Base-by-base conservation (phyloP, 106 monocot species). In the Phalaenopsis equestris region DNA sequence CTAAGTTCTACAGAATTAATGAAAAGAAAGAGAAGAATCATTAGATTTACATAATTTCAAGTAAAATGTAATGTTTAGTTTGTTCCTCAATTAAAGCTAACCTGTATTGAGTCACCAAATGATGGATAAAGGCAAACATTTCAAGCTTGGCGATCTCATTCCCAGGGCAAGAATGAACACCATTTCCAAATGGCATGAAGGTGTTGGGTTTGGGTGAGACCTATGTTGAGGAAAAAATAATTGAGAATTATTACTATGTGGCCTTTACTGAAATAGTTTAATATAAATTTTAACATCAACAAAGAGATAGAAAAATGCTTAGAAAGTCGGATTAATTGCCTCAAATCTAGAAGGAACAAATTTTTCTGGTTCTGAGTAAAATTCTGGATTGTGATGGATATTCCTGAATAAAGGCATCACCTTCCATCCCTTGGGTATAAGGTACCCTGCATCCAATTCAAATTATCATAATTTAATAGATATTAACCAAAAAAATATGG, bases 381-480 rank as follows among this genome's bases (percentile, higher is more conserved):
- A 96, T 9, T 96, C 85, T 7, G 90, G 84, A 74, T 86, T 90
- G 82, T 91, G 91, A 88, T 96, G 96, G 68, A 96, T 93, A 86
- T 88, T 96, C 86, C 96, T 88, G 88, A 96, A 96, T 56, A 93
- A 55, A 57, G 96, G 93, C 96, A 96, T 88, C 75, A 96, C 96
- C 74, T 96, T 96, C 96, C 96, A 96, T 15, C 96, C 96, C 75
- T 93, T 95, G 8, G 96, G 96, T 67, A 96, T 96, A n/a, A 91
- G 86, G 47, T 84, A 96, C 8, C 95, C 95, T 95, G 81, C n/a
- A 61, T 61, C 52, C 12, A 10, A 2, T 52, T 14, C 52, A 52
- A 52, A 52, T 52, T 52, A 2, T 52, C 52, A 52, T 52, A 52
- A 52, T 52, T 52, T 12, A 14, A 12, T 52, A 2, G 14, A 52